These are phyloP conservation scores for Chlorella sp. DNA, from an alignment of 139 green algal species.

Conservation along the genomic window DNA sequence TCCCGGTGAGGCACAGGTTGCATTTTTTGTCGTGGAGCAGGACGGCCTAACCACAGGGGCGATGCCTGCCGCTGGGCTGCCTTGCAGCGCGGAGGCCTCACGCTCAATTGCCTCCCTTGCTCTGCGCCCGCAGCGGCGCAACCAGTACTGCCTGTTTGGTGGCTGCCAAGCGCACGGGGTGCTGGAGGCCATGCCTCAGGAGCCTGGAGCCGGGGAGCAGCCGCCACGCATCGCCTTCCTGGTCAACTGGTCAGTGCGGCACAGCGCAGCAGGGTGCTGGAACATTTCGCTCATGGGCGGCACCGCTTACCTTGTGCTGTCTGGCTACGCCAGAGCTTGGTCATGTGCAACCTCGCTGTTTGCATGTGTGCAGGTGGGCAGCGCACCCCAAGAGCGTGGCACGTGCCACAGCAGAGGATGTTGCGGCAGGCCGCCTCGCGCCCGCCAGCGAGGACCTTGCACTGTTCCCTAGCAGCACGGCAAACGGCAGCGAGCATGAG, in stretches of 20 bases:
- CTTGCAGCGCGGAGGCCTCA: too few species aligned
- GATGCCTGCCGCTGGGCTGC: too few species aligned
- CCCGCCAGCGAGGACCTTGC: neutral
- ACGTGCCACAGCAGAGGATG: slow-evolving; percentile 1
- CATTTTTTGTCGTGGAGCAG: too few species aligned
- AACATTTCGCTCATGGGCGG: too few species aligned
- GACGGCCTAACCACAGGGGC: too few species aligned
- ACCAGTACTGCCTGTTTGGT: slow-evolving; percentile 65
- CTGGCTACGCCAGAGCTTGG: too few species aligned
- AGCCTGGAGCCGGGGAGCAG: neutral
- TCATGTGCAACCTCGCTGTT: too few species aligned
- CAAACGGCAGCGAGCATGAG: neutral
- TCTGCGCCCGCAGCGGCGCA: neutral
- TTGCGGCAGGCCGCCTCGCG: neutral
- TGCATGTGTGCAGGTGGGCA: too few species aligned
- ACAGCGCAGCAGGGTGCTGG: neutral
- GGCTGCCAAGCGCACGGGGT: slow-evolving; percentile 67
- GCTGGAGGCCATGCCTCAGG: slow-evolving; percentile 44
- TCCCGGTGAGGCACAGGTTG: slow-evolving; percentile 32
- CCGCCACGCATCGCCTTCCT: slow-evolving; percentile 51
- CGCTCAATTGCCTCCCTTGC: too few species aligned
- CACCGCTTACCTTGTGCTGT: too few species aligned
- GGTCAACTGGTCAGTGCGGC: slow-evolving; percentile 75
- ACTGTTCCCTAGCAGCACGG: neutral
- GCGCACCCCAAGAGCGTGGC: slow-evolving; percentile 26